phyloP scores from a whole-genome alignment of 257 asterid species.

The Nicotiana obtusifolia region DNA sequence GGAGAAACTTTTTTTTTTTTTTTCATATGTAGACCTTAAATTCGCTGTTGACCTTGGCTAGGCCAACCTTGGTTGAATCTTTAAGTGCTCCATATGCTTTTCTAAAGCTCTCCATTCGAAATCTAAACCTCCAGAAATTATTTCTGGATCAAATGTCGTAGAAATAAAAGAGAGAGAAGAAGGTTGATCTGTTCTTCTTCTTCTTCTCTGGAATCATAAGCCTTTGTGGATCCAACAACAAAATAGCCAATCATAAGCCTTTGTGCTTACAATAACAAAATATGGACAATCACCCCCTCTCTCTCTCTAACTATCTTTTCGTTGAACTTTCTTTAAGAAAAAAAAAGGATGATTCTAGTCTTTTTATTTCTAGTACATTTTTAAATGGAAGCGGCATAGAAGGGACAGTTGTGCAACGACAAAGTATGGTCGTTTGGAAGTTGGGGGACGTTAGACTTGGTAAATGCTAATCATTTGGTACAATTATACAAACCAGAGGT shows the following conservation, averaged over 20 bases:
- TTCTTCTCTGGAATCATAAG: not conserved
- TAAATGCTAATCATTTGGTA: not conserved
- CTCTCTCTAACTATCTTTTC: not conserved
- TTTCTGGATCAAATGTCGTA: not conserved
- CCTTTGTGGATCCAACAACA: not conserved
- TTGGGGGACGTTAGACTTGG: conserved; percentile 5
- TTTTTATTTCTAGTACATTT: not conserved
- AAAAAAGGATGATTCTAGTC: not conserved
- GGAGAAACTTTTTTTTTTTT: not conserved
- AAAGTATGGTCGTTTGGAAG: conserved; percentile 8
- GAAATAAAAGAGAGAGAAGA: conserved; percentile 31
- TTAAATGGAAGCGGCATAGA: not conserved
- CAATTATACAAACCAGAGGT: not conserved
- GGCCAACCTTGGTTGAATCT: conserved; percentile 91
- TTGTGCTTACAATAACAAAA: not conserved
- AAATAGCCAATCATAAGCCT: conserved; percentile 3
- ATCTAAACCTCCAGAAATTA: not conserved
- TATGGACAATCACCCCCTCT: not conserved
- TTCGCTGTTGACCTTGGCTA: conserved; percentile 93
- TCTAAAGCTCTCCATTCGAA: conserved; percentile 73
- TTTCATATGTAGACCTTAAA: conserved; percentile 52
- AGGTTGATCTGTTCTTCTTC: conserved; percentile 3
- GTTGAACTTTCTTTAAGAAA: not conserved
- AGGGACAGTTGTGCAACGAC: conserved; percentile 11
- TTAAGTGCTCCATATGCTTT: conserved; percentile 95